Conservation (phyloP, 2,329 filamentous ascomycete species). For the Ophiostoma quercus region DNA sequence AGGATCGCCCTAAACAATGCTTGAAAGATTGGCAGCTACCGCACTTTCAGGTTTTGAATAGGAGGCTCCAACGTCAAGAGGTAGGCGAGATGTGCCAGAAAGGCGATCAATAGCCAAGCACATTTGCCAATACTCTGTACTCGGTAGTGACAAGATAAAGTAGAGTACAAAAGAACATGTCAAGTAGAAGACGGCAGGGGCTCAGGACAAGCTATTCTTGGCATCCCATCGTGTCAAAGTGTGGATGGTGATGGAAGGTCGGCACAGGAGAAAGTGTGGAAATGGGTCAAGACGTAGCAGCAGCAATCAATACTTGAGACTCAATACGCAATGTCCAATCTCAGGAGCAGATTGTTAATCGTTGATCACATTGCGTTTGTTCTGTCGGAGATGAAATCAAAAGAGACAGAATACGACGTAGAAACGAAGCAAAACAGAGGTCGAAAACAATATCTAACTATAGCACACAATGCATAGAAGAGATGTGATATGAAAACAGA, state of each 20-base stretch:
- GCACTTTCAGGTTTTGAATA: not conserved
- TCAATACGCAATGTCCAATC: not conserved
- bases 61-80: not conserved
- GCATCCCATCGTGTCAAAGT: not conserved
- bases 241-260: not conserved
- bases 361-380: not conserved
- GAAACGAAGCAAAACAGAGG: conserved; percentile 5
- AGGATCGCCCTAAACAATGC: not conserved
- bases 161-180: not conserved
- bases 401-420: not conserved
- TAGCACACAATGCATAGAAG: not conserved
- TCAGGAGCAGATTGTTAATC: not conserved
- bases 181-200: not conserved
- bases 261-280: conserved; percentile 1
- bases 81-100: conserved; percentile 1
- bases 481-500: not conserved
- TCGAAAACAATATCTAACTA: not conserved
- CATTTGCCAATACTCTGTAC: not conserved
- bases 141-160: not conserved
- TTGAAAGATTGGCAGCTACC: not conserved
- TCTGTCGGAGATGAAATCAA: not conserved
- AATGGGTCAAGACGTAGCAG: not conserved
- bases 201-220: conserved; percentile 9
- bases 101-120: not conserved
- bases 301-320: not conserved